Base-by-base conservation (phyloP, 352 stramenopile genomes). In the Phytophthora cryptogea region DNA sequence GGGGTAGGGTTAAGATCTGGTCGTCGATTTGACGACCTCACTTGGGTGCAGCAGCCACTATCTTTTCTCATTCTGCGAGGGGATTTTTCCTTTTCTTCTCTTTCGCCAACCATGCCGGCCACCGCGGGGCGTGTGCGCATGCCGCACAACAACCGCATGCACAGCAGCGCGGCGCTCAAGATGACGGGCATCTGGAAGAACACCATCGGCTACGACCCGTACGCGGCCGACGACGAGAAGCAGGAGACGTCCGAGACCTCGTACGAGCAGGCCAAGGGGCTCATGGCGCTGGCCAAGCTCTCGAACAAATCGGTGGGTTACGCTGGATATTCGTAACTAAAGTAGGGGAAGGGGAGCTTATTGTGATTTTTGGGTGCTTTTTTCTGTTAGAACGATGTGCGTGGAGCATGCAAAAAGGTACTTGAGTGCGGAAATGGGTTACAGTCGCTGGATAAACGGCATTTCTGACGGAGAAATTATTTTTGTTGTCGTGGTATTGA, bases 141-240 rank as follows among this genome's bases (percentile, higher is more conserved):
- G 94, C 96, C 96, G 66, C 95, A 98, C 80, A 98, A 98, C 79
- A 99, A 99, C 79, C 90, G 94, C 66, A 96, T 99, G 81, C 92
- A 94, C 67, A 98, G 92, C 48, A 96, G 83, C 53, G 81, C 82
- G 31, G 80, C 94, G 53, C 86, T 99, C 7, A 94, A 98, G 81
- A 98, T 97, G 76, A 97, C 83, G 39, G 94, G 92, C 23, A 99
- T 98, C 39, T 99, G 95, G 96, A 97, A 88, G 55, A 95, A 98
- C 59, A 98, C 95, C 3, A 99, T 99, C 68, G 95, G 95, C 45
- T 97, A 98, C 52, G 94, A 98, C 76, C 94, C 94, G 13, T 98
- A 98, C 60, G 94, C 95, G 2, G 80, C 78, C 36, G 71, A 82
- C 30, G 62, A 81, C 42, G 76, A 88, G 43, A 75, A 86, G 45